These are phyloP conservation scores for Helichrysum umbraculigerum DNA, from an alignment of 129 eudicot genomes.

Conservation along the genomic window DNA sequence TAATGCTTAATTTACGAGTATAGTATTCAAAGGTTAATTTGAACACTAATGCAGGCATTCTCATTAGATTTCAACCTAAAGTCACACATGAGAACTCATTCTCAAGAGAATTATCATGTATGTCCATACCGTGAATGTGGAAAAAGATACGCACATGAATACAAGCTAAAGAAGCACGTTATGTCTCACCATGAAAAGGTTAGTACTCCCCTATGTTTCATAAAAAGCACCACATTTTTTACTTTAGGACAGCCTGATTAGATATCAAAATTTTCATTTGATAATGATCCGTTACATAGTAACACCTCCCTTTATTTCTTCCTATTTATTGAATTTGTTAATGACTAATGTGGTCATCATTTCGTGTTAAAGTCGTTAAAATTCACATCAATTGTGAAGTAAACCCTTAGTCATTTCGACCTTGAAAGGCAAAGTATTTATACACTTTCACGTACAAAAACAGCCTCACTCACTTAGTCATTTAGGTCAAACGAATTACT, in stretches of 20 bases:
- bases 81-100: conserved; percentile 97
- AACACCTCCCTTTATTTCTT: neutral
- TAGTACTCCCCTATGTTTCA: conserved; percentile 5
- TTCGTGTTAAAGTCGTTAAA: no score
- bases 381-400: neutral
- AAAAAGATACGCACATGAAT: conserved; percentile 93
- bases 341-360: neutral
- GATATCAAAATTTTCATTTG: neutral
- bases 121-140: conserved; percentile 96
- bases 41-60: conserved; percentile 68
- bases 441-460: neutral
- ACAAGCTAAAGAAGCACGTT: conserved; percentile 89
- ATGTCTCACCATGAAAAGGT: conserved; percentile 92
- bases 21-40: neutral
- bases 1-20: neutral
- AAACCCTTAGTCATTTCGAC: neutral
- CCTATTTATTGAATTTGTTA: neutral
- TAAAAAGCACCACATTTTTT: conserved; percentile 1
- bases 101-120: conserved; percentile 90
- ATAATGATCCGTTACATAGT: neutral
- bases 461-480: neutral
- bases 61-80: conserved; percentile 89
- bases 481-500: neutral
- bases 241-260: conserved; percentile 9
- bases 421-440: neutral